Conservation (phyloP, 179 eudicot genomes). For the Beta lomatogona region DNA sequence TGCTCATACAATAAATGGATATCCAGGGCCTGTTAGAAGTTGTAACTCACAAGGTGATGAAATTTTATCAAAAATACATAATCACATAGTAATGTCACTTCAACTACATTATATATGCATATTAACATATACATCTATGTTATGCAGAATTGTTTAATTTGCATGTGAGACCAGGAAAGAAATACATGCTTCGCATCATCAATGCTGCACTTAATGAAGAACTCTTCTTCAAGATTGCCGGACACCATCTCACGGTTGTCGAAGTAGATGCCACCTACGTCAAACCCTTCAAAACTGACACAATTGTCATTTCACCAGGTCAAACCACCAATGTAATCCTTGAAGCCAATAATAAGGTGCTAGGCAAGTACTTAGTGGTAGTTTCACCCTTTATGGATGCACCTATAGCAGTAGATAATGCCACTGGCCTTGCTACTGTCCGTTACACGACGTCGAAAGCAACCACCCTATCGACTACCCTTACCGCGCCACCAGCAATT, state of each 20-base stretch:
- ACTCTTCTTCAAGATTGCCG: conserved; percentile 45
- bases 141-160: conserved; percentile 33
- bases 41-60: conserved; percentile 31
- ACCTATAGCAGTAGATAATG: conserved; percentile 44
- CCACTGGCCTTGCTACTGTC: conserved; percentile 38
- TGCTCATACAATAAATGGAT: conserved; percentile 43
- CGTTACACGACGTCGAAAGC: conserved; percentile 27
- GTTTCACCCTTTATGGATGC: conserved; percentile 54
- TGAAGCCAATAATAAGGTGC: conserved; percentile 23
- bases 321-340: conserved; percentile 45
- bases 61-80: not conserved
- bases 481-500: conserved; percentile 34
- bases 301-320: conserved; percentile 43
- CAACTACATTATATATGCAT: not conserved
- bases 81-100: not conserved
- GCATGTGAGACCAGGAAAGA: conserved; percentile 35
- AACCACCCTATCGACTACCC: conserved; percentile 25
- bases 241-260: conserved; percentile 44
- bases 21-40: conserved; percentile 26
- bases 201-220: conserved; percentile 49
- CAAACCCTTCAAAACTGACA: conserved; percentile 39
- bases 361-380: conserved; percentile 40
- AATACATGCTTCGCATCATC: conserved; percentile 38
- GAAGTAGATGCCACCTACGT: conserved; percentile 50
- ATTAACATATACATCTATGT: not conserved